Conservation (phyloP, 2,329 filamentous ascomycete species). For the Dissoconium aciculare region DNA sequence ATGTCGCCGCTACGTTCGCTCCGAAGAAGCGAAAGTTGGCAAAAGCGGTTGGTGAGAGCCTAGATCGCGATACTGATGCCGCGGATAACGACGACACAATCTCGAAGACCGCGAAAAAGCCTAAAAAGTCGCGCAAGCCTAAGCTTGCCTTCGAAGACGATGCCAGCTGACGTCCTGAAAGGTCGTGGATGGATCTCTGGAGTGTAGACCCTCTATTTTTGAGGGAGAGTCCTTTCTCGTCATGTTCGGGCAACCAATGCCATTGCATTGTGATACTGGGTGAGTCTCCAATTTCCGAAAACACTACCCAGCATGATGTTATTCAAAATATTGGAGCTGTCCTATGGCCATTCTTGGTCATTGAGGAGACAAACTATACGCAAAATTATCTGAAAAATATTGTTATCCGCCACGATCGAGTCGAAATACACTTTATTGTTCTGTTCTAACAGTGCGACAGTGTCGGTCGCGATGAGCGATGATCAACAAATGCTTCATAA, state of each 20-base stretch:
- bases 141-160: conserved; percentile 25
- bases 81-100: conserved; percentile 5
- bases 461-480: too few relatives aligned
- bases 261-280: background rate
- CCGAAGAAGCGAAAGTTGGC: conserved; percentile 25
- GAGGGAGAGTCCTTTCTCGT: background rate
- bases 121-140: conserved; percentile 22
- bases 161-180: conserved; percentile 11
- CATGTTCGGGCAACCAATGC: background rate
- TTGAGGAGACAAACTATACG: conserved; percentile 18
- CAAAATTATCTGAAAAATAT: conserved; percentile 10
- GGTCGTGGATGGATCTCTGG: background rate
- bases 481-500: too few relatives aligned
- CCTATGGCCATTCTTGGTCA: conserved; percentile 9
- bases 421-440: too few relatives aligned
- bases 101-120: conserved; percentile 17
- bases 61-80: conserved; percentile 13
- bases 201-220: background rate
- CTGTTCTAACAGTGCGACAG: too few relatives aligned
- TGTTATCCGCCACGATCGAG: too few relatives aligned
- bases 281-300: background rate
- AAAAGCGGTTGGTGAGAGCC: conserved; percentile 21
- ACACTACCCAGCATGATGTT: conserved; percentile 8
- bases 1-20: too few relatives aligned
- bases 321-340: conserved; percentile 21